Evolutionary conservation across 2,329 filamentous ascomycete species (phyloP).

Genomic region (Cercospora sp.): DNA sequence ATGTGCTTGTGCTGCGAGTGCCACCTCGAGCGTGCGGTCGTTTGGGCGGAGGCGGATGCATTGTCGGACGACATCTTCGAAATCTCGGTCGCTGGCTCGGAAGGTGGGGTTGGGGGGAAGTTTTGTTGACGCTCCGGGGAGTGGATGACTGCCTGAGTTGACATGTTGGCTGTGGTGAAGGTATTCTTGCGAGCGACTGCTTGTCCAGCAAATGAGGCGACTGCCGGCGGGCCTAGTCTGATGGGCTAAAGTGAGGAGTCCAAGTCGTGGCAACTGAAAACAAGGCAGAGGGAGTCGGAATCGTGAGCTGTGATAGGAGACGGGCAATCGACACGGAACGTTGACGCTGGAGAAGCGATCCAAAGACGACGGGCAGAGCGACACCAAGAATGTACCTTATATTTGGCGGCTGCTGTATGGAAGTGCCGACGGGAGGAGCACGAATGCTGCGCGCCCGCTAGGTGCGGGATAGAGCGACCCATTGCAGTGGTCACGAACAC

Average conservation of each 20-base stretch:
- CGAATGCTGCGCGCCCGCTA: neutral
- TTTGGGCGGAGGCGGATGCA: neutral
- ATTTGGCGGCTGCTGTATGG: slow-evolving; percentile 12
- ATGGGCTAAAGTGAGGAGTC: neutral
- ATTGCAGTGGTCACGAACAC: neutral
- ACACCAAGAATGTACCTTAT: slow-evolving; percentile 5
- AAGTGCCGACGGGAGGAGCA: neutral
- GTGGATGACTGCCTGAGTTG: neutral
- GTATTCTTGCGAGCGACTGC: neutral
- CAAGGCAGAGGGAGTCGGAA: neutral
- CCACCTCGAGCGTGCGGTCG: slow-evolving; percentile 13
- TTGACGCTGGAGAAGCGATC: neutral
- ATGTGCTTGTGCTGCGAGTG: slow-evolving; percentile 50
- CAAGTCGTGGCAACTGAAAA: neutral
- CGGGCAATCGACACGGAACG: neutral
- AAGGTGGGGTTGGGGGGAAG: slow-evolving; percentile 28
- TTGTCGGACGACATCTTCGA: slow-evolving; percentile 23
- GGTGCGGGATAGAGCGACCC: neutral
- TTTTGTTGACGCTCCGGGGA: slow-evolving; percentile 16
- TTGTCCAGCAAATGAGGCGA: neutral
- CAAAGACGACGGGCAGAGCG: neutral
- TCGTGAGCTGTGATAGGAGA: neutral
- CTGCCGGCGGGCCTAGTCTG: neutral
- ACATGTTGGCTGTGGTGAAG: slow-evolving; percentile 3
- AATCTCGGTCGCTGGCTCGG: slow-evolving; percentile 24